These are phyloP conservation scores for Hibiscus tridactylites DNA, from an alignment of 345 rosid species.

Conservation along the genomic window DNA sequence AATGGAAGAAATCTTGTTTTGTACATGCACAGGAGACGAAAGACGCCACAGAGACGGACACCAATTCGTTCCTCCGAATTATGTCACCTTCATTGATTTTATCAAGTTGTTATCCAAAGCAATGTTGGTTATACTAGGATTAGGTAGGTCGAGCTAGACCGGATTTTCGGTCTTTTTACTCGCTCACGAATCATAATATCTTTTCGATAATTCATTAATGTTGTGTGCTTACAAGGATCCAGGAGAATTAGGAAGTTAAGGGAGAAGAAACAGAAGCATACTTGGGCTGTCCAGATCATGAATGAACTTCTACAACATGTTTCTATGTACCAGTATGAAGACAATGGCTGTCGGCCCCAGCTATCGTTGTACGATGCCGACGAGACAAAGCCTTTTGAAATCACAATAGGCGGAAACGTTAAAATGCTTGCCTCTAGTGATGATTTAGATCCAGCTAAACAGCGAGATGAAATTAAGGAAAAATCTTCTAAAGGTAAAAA, in stretches of 20 bases:
- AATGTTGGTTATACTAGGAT: slow-evolving; percentile 31
- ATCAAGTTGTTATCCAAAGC: slow-evolving; percentile 33
- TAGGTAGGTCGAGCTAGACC: slow-evolving; percentile 16
- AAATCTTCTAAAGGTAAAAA: neutral
- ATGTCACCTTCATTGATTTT: slow-evolving; percentile 21
- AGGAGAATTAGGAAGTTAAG: slow-evolving; percentile 18
- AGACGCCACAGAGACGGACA: neutral
- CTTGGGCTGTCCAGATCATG: slow-evolving; percentile 40
- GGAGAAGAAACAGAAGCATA: slow-evolving; percentile 32
- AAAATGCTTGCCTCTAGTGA: neutral
- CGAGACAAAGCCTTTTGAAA: neutral
- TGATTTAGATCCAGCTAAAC: neutral
- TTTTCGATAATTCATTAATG: neutral
- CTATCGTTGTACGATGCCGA: neutral
- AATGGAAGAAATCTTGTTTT: neutral
- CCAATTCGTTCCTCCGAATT: slow-evolving; percentile 31
- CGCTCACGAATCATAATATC: neutral
- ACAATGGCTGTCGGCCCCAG: slow-evolving; percentile 15
- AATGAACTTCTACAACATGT: slow-evolving; percentile 21
- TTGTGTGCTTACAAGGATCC: slow-evolving; percentile 23
- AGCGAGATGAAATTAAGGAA: neutral
- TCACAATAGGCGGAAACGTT: neutral
- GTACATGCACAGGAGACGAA: neutral
- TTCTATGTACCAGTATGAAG: slow-evolving; percentile 15
- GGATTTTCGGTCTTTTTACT: neutral